Evolutionary conservation across 345 rosid genomes (phyloP).

Genomic region (Linum trigynum): DNA sequence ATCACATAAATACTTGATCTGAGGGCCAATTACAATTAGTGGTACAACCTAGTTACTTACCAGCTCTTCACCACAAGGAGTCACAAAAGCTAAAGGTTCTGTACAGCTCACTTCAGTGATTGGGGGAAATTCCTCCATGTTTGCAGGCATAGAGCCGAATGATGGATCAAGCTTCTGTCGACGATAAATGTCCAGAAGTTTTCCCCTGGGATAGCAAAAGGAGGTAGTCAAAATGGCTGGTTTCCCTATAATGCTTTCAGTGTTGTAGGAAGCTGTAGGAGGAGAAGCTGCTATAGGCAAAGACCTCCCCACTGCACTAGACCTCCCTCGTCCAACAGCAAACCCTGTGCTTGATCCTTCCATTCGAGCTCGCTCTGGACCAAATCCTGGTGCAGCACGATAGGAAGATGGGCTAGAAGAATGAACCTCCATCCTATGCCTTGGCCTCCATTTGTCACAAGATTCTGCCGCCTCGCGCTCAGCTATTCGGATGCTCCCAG

Average conservation of each 20-base stretch:
- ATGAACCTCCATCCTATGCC: constrained; percentile 71
- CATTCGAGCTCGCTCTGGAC: constrained; percentile 47
- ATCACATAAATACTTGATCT: background rate
- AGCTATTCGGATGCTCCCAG: constrained; percentile 30
- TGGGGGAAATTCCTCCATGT: constrained; percentile 45
- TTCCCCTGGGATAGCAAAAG: constrained; percentile 60
- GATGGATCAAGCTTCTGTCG: constrained; percentile 28
- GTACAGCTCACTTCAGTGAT: constrained; percentile 29
- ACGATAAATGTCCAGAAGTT: constrained; percentile 68
- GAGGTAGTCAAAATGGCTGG: constrained; percentile 20
- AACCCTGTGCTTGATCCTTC: constrained; percentile 62
- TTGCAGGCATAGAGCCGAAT: constrained; percentile 33
- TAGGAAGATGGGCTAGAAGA: constrained; percentile 42
- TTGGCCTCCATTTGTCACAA: constrained; percentile 98
- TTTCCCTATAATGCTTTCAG: constrained; percentile 35
- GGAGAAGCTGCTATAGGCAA: constrained; percentile 20
- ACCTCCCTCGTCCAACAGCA: constrained; percentile 71
- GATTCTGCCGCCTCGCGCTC: constrained; percentile 63
- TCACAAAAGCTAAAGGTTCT: constrained; percentile 66
- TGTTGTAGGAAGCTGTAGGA: constrained; percentile 22
- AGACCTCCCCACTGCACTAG: constrained; percentile 32
- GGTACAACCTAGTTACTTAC: constrained; percentile 22
- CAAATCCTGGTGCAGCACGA: constrained; percentile 86
- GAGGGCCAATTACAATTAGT: background rate
- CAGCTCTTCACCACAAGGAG: constrained; percentile 70